Base-by-base conservation (phyloP, 2,329 filamentous ascomycete genomes). In the Alternaria novae-zelandiae region DNA sequence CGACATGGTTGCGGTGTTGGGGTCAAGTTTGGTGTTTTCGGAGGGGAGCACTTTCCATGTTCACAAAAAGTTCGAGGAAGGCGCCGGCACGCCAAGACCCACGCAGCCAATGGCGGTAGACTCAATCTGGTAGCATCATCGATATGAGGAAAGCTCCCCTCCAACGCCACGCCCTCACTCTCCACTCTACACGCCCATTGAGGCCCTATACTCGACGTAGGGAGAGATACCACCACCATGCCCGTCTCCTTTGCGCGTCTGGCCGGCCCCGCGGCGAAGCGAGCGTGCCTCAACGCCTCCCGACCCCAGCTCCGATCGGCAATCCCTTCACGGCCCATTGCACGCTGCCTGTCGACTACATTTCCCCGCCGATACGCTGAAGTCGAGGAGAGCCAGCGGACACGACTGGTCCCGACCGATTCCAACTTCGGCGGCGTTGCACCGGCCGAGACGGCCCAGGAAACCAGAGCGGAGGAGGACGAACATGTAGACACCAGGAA, bases 191-290 rank as follows among this genome's bases (percentile, higher is more conserved):
- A 68, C 67, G 67, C 69, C 76, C 74, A 78, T 78, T 76, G 76
- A 77, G 74, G 74, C 70, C 64, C 68, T 66, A 65, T 61, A 71
- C 65, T 72, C 74, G 74, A 71, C 70, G 65, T 55, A 63, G 67
- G 74, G 70, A 70, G 72, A 72, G 66, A 54, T 32, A 69, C 64
- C 68, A 61, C 71, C 79, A 84, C 81, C 83, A 94, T 94, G 91
- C 87, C 90, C 81, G 86, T 86, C 70, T 86, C 89, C 74, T 84
- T 94, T 79, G 88, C 88, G 83, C 89, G 91, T 82, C 86, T 94
- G 79, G 90, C 90, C 81, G 86, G 89, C 86, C 87, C 86, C 82
- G 86, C 88, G 81, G 89, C 89, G 82, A 90, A 88, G 83, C 89
- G 90, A 74, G 83, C 91, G 74, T 89, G 86, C 78, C 82, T 89